Evolutionary conservation across 2,329 filamentous ascomycete species (phyloP), one percentile per base, ranked within the genome.

Genomic region (Karstenula rhodostoma): DNA sequence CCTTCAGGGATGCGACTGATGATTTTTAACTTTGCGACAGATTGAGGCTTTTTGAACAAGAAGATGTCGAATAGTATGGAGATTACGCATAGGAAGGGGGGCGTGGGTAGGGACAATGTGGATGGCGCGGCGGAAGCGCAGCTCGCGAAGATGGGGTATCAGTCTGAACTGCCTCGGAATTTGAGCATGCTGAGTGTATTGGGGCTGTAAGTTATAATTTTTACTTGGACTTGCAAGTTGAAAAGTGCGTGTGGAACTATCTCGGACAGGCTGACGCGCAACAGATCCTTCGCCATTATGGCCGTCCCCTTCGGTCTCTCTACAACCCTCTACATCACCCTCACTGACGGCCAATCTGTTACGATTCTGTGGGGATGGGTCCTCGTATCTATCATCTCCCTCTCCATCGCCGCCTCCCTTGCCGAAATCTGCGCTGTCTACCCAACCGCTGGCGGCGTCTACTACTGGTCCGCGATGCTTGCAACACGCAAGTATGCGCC

Each of bases 371-470:
- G 87, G 83, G 90, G 90, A 43, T 92, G 89, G 88, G 77, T 90
- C 25, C 79, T 81, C 47, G 88, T 92, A 43, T 90, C 87, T 8
- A 63, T 85, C 55, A 90, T 92, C 74, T 89, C 90, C 63, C 77
- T 90, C 63, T 67, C 88, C 74, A 88, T 93, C 40, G 90, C 90
- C 19, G 81, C 86, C 7, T 91, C 89, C n/a, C 83, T 92, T 17
- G 88, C 88, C 60, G 90, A 93, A 79, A 90, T 93, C 72, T 91
- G 89, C 63, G 89, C 87, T 66, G 87, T 91, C 42, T 92, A 90
- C 70, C 90, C 90, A 10, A 92, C 89, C 10, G 89, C 89, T 35
- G 90, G 90, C 67, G 90, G 90, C 86, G 88, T 90, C 2, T 92
- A 92, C 75, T 91, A 91, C 79, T 84, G 82, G 89, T 75, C 85